Percentiles rank a stretch among this genome's conserved stretches.
Evolutionary conservation across 1,284 basidiomycete species (phyloP).

Genomic region (Cryptococcus neoformans): DNA sequence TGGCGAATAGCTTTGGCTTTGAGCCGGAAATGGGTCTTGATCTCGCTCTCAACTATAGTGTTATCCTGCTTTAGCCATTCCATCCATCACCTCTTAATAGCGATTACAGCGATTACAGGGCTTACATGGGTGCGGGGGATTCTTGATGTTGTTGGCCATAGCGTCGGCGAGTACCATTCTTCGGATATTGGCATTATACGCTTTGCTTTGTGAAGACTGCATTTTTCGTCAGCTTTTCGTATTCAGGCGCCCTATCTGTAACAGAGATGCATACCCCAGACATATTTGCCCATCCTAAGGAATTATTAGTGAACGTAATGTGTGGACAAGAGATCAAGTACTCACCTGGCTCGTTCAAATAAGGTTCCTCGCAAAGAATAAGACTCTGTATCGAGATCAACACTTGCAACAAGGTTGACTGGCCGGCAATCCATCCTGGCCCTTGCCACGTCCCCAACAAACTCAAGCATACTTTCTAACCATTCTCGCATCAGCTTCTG

Average conservation of each 20-base stretch:
- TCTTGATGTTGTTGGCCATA: constrained; percentile 67
- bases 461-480: constrained; percentile 77
- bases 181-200: constrained; percentile 69
- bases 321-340: not conserved
- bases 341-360: constrained; percentile 74
- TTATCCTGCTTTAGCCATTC: constrained; percentile 41
- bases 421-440: constrained; percentile 82
- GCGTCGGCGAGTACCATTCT: constrained; percentile 84
- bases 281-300: constrained; percentile 61
- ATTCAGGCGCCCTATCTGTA: not conserved
- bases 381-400: constrained; percentile 87
- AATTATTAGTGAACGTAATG: not conserved
- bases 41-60: constrained; percentile 68
- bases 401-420: constrained; percentile 77
- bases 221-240: not conserved
- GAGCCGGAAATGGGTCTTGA: constrained; percentile 83
- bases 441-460: constrained; percentile 86
- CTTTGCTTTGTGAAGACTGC: constrained; percentile 56
- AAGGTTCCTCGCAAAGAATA: constrained; percentile 86
- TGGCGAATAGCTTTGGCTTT: constrained; percentile 66
- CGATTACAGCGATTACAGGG: not conserved
- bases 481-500: not conserved
- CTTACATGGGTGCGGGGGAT: constrained; percentile 58
- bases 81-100: not conserved
- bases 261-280: constrained; percentile 59